These are phyloP conservation scores for Dendrocalamus sinicus DNA, from an alignment of 176 grass and related monocot genomes.

Conservation along the genomic window DNA sequence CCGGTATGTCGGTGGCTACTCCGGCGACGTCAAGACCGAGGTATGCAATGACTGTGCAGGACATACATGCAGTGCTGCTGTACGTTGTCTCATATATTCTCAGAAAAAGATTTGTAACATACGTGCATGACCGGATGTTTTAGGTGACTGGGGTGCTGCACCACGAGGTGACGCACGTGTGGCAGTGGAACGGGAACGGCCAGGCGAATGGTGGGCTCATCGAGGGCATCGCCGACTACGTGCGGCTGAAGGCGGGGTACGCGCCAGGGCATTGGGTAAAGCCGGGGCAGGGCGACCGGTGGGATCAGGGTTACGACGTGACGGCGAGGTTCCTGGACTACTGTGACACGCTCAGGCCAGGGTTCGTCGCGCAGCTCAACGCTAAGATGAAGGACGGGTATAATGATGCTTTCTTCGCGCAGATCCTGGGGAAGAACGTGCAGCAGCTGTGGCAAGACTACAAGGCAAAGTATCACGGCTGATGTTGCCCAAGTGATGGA, in stretches of 20 bases:
- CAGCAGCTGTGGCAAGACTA: constrained; percentile 72
- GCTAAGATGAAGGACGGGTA: constrained; percentile 66
- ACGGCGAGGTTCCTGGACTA: constrained; percentile 80
- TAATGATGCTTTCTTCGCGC: constrained; percentile 51
- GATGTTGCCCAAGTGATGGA: background rate
- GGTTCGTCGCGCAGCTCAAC: constrained; percentile 70
- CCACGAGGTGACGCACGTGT: constrained; percentile 71
- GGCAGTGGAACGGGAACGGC: constrained; percentile 60
- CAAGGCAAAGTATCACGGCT: constrained; percentile 53
- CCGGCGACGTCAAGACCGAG: constrained; percentile 60
- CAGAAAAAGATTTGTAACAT: too few species aligned
- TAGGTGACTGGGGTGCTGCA: constrained; percentile 69
- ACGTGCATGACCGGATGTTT: too few species aligned
- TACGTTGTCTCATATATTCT: background rate
- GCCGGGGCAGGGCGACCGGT: constrained; percentile 51
- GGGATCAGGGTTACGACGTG: constrained; percentile 67
- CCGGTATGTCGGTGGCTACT: constrained; percentile 58
- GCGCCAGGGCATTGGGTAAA: constrained; percentile 52
- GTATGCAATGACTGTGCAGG: background rate
- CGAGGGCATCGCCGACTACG: constrained; percentile 83
- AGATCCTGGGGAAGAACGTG: constrained; percentile 61
- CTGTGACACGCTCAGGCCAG: constrained; percentile 51
- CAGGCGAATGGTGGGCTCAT: constrained; percentile 36
- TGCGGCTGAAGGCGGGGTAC: constrained; percentile 63
- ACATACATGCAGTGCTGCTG: background rate